phyloP scores from a whole-genome alignment of 495 filamentous ascomycete species.

The Daldinia vernicosa region DNA sequence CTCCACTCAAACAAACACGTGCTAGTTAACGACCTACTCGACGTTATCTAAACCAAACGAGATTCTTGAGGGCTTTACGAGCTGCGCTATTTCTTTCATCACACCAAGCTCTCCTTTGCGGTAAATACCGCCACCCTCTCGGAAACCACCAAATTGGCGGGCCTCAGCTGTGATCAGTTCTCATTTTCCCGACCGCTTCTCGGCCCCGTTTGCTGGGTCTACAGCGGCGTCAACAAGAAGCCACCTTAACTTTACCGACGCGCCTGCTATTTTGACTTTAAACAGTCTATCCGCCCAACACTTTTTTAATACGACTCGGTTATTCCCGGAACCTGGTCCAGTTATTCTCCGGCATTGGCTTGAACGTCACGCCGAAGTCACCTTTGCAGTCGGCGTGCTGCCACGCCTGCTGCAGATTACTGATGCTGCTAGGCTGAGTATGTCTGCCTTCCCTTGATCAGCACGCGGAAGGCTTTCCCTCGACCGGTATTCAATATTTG shows the following conservation, averaged over 20 bases:
- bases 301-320: constrained; percentile 5
- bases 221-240: constrained; percentile 94
- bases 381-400: constrained; percentile 49
- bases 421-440: constrained; percentile 49
- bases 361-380: constrained; percentile 10
- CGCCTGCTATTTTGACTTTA: constrained; percentile 44
- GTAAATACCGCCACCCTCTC: constrained; percentile 40
- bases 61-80: constrained; percentile 18
- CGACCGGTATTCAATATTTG: constrained; percentile 8
- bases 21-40: background rate
- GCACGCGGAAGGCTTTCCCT: constrained; percentile 45
- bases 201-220: constrained; percentile 89
- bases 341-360: constrained; percentile 11
- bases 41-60: constrained; percentile 17
- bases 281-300: constrained; percentile 8
- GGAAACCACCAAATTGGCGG: constrained; percentile 93
- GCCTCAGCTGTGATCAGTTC: constrained; percentile 75
- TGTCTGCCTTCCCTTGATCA: constrained; percentile 46
- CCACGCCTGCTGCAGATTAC: constrained; percentile 46
- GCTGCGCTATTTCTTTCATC: constrained; percentile 41
- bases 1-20: background rate
- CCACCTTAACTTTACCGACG: constrained; percentile 84
- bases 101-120: constrained; percentile 35
- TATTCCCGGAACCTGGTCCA: background rate
- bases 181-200: constrained; percentile 92